Evolutionary conservation across 306 rosid species (phyloP).

Genomic region (Hippophae rhamnoides): DNA sequence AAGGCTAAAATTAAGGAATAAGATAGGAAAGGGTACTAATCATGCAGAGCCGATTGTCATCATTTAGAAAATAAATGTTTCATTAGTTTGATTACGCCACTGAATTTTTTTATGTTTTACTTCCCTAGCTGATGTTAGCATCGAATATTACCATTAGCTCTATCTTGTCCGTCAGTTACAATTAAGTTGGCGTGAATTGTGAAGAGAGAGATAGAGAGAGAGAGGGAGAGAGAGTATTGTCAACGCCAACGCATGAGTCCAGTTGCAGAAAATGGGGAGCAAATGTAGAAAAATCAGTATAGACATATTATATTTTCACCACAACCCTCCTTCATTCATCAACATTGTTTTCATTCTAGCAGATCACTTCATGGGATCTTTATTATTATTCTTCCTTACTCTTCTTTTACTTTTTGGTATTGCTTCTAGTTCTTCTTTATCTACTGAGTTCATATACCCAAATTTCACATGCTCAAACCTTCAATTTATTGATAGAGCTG

Average conservation of each 20-base stretch:
- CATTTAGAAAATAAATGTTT: conserved; percentile 8
- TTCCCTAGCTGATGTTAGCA: conserved; percentile 23
- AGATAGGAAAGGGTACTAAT: neutral
- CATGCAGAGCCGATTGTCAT: conserved; percentile 14
- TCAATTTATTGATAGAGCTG: conserved; percentile 30
- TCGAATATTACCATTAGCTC: conserved; percentile 18
- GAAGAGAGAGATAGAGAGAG: conserved; percentile 19
- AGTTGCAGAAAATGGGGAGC: conserved; percentile 9
- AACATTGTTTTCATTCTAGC: conserved; percentile 20
- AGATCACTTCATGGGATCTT: conserved; percentile 48
- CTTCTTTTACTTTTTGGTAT: conserved; percentile 25
- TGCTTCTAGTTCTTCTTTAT: conserved; percentile 28
- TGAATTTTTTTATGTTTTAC: conserved; percentile 20
- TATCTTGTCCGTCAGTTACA: conserved; percentile 25
- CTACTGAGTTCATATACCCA: conserved; percentile 35
- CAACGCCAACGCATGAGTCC: conserved; percentile 38
- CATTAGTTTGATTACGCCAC: conserved; percentile 6
- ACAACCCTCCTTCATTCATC: conserved; percentile 11
- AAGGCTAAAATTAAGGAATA: conserved; percentile 7
- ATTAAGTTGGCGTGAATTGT: conserved; percentile 27
- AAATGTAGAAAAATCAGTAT: conserved; percentile 26
- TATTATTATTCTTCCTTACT: conserved; percentile 19
- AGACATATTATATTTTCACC: conserved; percentile 23
- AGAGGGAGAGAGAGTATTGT: conserved; percentile 17
- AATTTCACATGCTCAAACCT: conserved; percentile 52